Evolutionary conservation across 176 grass and related monocot species (phyloP).

Genomic region (Carex kokanica): DNA sequence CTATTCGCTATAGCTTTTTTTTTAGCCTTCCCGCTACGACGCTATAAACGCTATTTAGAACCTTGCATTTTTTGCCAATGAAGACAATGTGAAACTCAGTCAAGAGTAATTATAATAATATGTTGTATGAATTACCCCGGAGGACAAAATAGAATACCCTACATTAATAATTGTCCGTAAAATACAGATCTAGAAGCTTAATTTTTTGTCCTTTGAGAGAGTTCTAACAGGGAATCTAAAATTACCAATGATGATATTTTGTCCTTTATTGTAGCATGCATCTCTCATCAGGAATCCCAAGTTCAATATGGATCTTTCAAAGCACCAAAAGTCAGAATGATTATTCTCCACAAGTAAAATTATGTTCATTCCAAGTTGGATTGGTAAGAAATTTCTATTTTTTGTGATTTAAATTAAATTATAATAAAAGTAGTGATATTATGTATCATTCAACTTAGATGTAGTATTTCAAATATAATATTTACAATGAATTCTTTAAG

Average conservation of each 20-base stretch:
- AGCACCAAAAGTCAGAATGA: not conserved
- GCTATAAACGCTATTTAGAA: too few species aligned
- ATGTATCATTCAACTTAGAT: not conserved
- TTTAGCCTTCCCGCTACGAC: too few species aligned
- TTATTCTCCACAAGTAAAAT: not conserved
- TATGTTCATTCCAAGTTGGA: not conserved
- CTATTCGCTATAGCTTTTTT: too few species aligned
- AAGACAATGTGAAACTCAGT: too few species aligned
- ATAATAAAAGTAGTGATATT: not conserved
- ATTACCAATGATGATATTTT: not conserved
- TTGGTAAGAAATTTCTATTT: not conserved
- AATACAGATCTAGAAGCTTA: not conserved
- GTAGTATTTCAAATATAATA: not conserved
- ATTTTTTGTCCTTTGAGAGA: not conserved
- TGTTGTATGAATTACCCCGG: not conserved
- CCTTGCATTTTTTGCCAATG: not conserved
- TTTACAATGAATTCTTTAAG: not conserved
- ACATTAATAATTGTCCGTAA: not conserved
- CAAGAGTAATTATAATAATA: not conserved
- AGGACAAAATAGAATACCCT: not conserved
- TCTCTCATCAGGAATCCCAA: not conserved
- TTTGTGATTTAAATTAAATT: not conserved
- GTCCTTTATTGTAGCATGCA: conserved; percentile 4
- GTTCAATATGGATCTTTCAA: not conserved
- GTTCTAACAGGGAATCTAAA: not conserved